Percentiles rank a stretch among this genome's conserved stretches.
Evolutionary conservation across 2,329 filamentous ascomycete species (phyloP).

Genomic region (Apiospora saccharicola): DNA sequence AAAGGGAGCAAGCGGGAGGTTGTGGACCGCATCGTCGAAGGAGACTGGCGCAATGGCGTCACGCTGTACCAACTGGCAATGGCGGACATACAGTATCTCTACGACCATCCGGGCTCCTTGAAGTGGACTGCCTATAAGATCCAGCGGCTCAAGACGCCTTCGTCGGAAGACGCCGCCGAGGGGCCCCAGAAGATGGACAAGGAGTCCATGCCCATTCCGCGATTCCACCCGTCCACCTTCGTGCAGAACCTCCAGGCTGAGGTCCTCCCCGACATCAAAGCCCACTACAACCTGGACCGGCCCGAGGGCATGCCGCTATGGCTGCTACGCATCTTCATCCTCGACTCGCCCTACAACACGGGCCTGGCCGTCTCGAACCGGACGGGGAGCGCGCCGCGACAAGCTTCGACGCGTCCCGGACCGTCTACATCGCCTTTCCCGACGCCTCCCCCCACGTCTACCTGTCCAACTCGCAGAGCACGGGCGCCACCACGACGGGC

Average conservation of each 20-base stretch:
- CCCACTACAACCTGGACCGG: conserved; percentile 82
- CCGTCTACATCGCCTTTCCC: conserved; percentile 83
- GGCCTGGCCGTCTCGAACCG: conserved; percentile 52
- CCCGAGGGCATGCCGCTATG: conserved; percentile 73
- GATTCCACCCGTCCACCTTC: conserved; percentile 83
- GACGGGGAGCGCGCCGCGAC: conserved; percentile 40
- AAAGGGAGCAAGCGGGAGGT: conserved; percentile 71
- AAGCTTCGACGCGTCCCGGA: conserved; percentile 70
- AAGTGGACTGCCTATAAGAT: conserved; percentile 71
- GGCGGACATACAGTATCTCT: conserved; percentile 71
- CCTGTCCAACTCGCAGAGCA: conserved; percentile 60
- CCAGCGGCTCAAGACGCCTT: conserved; percentile 55
- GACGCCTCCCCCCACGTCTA: conserved; percentile 81
- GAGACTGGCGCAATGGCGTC: conserved; percentile 73
- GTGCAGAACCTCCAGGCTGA: conserved; percentile 77
- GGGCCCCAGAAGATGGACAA: conserved; percentile 51
- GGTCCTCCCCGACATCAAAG: conserved; percentile 80
- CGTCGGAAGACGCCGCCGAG: conserved; percentile 48
- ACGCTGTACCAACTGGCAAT: conserved; percentile 73
- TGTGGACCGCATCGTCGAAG: conserved; percentile 68
- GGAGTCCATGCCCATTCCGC: conserved; percentile 63
- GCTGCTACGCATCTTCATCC: conserved; percentile 78
- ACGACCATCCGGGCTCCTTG: conserved; percentile 69
- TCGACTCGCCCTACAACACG: conserved; percentile 82
- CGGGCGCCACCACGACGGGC: conserved; percentile 49